Evolutionary conservation across 805 yeast genomes (phyloP).

Genomic region (Starmera dryadoides): DNA sequence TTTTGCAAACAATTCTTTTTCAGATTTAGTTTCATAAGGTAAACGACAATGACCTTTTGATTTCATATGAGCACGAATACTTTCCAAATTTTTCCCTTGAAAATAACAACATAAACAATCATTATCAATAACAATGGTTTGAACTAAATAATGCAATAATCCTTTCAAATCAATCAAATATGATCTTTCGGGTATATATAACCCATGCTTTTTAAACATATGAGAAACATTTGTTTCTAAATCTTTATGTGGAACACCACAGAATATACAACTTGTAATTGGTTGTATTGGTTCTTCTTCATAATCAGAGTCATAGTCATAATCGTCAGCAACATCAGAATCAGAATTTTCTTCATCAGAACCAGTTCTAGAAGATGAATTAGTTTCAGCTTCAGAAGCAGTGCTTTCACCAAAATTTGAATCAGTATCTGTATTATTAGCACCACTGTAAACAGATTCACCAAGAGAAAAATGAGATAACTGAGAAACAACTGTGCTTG

Average conservation of each 20-base stretch:
- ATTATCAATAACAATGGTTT: slow-evolving; percentile 76
- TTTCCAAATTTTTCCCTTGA: slow-evolving; percentile 78
- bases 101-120: slow-evolving; percentile 77
- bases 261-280: slow-evolving; percentile 45
- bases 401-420: slow-evolving; percentile 35
- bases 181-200: slow-evolving; percentile 78
- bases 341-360: slow-evolving; percentile 24
- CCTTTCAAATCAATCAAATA: slow-evolving; percentile 67
- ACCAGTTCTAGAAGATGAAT: slow-evolving; percentile 24
- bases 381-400: slow-evolving; percentile 43
- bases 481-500: slow-evolving; percentile 47
- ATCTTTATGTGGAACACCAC: slow-evolving; percentile 45
- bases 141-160: slow-evolving; percentile 65
- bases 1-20: slow-evolving; percentile 65
- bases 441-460: slow-evolving; percentile 27
- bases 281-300: slow-evolving; percentile 29
- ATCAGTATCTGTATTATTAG: slow-evolving; percentile 20
- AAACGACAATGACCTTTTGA: slow-evolving; percentile 82
- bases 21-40: slow-evolving; percentile 80
- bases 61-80: slow-evolving; percentile 83
- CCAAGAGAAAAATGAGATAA: slow-evolving; percentile 52
- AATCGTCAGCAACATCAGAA: slow-evolving; percentile 16
- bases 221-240: slow-evolving; percentile 60
- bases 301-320: slow-evolving; percentile 14
- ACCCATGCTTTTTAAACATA: slow-evolving; percentile 75